Base-by-base conservation (phyloP, 2,329 filamentous ascomycete species). In the Penicillium paneum region DNA sequence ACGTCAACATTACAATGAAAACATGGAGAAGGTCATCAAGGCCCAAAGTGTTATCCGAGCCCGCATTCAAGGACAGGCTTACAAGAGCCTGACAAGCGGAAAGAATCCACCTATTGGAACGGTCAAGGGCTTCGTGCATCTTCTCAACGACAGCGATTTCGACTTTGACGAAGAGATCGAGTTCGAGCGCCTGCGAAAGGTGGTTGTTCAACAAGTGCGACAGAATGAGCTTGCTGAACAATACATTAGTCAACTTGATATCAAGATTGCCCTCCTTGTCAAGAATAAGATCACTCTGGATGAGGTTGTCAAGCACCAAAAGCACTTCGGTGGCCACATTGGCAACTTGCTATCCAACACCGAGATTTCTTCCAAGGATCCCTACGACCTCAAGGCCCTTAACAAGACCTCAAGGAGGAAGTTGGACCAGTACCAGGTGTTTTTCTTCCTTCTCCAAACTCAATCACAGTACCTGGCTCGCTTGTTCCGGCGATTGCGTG, bases 231-330 rank as follows among this genome's bases (percentile, higher is more conserved):
- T 96, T 79, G 85, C 95, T 36, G 94, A 99, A 75, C 91, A 97
- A 71, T 99, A 99, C 69, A 96, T 99, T 63, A 92, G 96, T 66
- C 94, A 99, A 71, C 83, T 99, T 34, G 95, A 99, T 69, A 96
- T 99, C 79, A 99, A 99, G 78, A 99, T 99, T 71, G 94, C 94
- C 1, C 83, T 99, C 3, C 81, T 99, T 17, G 94, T 99, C 66
- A 97, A 97, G 81, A 99, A 99, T 83, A 99, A 99, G 75, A 99
- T 99, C 67, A 97, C 94, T 0, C 81, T 99, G 4, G 94, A 99
- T 68, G 95, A 99, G 75, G 94, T 99, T 28, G 90, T 99, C 52
- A 91, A 91, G 66, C 94, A 97, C 70, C 94, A 99, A 69, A 93
- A 89, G 77, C 95, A 96, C 71, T 97, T 94, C 66, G 94, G 94